Evolutionary conservation across 139 green algal species (phyloP), one percentile per base, ranked within the genome.

Genomic region (Pseudopediastrum boryanum): DNA sequence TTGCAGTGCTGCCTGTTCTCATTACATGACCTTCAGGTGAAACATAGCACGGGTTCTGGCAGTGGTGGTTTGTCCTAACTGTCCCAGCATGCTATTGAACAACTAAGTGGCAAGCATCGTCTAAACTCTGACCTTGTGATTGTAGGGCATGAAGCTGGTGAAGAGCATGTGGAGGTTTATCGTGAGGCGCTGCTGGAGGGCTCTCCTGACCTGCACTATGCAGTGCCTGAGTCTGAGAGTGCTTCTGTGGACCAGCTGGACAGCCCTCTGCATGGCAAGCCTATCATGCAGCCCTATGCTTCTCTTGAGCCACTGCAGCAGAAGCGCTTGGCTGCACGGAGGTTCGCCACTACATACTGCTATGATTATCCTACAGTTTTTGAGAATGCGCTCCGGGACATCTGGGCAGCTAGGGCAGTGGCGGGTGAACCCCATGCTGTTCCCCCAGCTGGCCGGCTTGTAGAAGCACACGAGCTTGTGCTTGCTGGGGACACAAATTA

Each of bases 291-390:
- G 25, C 83, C 89, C 2, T 98, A 98, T 79, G n/a, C n/a, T n/a
- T n/a, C 23, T n/a, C 48, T 42, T 31, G 51, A 77, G 71, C 27
- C 51, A 23, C 61, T 78, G 54, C 71, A 78, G 56, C 44, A 67
- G 71, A 83, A 78, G 44, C 78, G 78, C 8, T 61, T 83, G 58
- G 68, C 78, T 6, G 78, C 69, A 48, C 68, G 68, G 12, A 71
- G 75, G 29, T 63, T 77, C 76, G 76, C 67, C 65, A 82, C 76
- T 27, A 82, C 76, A 51, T 99, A 97, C 87, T 94, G 86, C 84
- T 98, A 98, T 79, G 96, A 99, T 87, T 98, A 99, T 85, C 96
- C 96, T 1, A 77, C 80, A 4, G 93, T 98, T 36, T 97, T 98
- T 85, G 89, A 91, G 56, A 92, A 94, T 29, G 95, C 94, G 16